Base-by-base conservation (phyloP, 768 basidiomycete genomes). In the Boletus reticuloceps region DNA sequence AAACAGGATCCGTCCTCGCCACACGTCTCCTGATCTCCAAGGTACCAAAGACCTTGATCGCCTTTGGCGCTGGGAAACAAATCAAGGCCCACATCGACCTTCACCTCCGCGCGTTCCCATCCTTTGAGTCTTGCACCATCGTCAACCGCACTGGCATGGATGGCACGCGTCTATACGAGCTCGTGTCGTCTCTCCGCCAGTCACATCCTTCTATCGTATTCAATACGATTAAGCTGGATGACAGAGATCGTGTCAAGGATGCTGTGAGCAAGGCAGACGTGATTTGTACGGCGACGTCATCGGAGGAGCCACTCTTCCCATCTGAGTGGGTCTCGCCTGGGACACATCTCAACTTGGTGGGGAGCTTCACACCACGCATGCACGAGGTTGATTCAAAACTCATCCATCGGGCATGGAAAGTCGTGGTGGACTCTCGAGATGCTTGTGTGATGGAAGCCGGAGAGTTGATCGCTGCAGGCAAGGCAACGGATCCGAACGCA, bases 281-380 rank as follows among this genome's bases (percentile, higher is more conserved):
- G 50, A 84, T 95, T 51, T 82, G 89, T 58, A 79, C 81, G 4
- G 89, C 89, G 0, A 95, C 92, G 1, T 80, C 91, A 0, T 84
- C 90, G 17, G 81, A 79, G 0, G 57, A 51, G 3, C 86, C 93
- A 1, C 79, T 95, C 4, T 91, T 95, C 68, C 81, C 84, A 4
- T 82, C 83, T 0, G 64, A 75, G 0, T 86, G 83, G 77, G 82
- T 92, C 12, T 73, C 75, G 5, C 67, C 78, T 2, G 84, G 84
- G 0, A 78, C 88, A 0, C 88, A 91, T 60, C 62, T 95, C 34
- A 82, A 91, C 53, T 73, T 94, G 3, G 82, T 92, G 27, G 92
- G 93, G 6, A 91, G 89, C 53, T 95, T 91, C 64, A 94, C 78
- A 17, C 88, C 88, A 1, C 64, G 72, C 4, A 96, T 95, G 94